A percentile compares a stretch with the other conserved stretches of the same genome.
Conservation (phyloP, 2,329 filamentous ascomycete species). For the Neofusicoccum umdonicola region DNA sequence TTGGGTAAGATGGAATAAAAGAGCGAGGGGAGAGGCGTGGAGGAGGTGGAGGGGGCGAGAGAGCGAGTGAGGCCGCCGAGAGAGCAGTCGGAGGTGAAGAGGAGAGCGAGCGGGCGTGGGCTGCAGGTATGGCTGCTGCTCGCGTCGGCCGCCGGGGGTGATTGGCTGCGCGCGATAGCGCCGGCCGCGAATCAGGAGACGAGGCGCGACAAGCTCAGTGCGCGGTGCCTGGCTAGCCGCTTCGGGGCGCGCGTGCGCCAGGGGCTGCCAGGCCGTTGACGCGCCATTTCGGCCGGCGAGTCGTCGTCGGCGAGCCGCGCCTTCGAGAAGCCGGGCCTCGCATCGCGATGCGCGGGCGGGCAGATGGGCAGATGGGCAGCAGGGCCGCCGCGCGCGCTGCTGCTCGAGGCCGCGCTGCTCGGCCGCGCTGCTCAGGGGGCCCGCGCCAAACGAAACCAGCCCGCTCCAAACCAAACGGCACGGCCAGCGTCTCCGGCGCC, state of each 20-base stretch:
- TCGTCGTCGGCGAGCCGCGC: not conserved
- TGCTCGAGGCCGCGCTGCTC: no score
- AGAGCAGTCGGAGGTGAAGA: slow-evolving; percentile 14
- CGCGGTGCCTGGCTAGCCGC: slow-evolving; percentile 3
- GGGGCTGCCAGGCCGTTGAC: slow-evolving; percentile 6
- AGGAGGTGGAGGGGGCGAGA: not conserved
- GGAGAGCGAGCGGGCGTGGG: slow-evolving; percentile 8
- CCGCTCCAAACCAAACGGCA: not conserved
- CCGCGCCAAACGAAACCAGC: not conserved
- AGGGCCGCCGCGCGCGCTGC: not conserved
- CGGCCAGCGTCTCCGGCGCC: not conserved
- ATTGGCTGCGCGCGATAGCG: slow-evolving; percentile 6
- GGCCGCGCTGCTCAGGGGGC: not conserved
- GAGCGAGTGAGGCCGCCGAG: slow-evolving; percentile 9
- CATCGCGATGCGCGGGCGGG: not conserved
- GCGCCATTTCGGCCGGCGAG: slow-evolving; percentile 5
- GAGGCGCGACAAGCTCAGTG: slow-evolving; percentile 12
- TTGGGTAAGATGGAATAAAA: slow-evolving; percentile 16
- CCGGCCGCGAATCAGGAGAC: slow-evolving; percentile 4
- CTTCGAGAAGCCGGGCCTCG: slow-evolving; percentile 13
- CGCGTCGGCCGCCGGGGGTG: slow-evolving; percentile 11
- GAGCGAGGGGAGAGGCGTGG: not conserved
- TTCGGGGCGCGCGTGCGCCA: not conserved
- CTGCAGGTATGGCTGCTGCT: slow-evolving; percentile 12
- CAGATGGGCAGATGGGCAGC: no score